These are phyloP conservation scores for Tulasnella calospora DNA, from an alignment of 768 basidiomycete genomes.

Conservation along the genomic window DNA sequence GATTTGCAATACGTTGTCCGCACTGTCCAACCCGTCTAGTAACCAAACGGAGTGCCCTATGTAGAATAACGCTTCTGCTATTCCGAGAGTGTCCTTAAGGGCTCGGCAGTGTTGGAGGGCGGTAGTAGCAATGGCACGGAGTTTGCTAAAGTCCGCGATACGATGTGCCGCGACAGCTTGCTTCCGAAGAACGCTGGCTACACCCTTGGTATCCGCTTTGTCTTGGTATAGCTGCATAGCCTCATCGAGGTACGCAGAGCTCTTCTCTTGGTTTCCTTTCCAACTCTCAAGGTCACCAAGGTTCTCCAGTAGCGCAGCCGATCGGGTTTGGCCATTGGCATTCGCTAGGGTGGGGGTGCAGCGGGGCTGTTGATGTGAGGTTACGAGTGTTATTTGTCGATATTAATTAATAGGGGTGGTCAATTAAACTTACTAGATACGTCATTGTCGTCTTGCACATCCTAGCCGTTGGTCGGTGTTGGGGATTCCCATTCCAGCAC, in stretches of 20 bases:
- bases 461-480: neutral
- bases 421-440: neutral
- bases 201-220: neutral
- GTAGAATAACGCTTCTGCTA: neutral
- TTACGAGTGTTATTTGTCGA: neutral
- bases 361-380: neutral
- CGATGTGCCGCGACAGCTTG: neutral
- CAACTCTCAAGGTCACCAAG: neutral
- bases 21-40: neutral
- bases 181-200: neutral
- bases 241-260: neutral
- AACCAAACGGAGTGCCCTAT: neutral
- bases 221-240: neutral
- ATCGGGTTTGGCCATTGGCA: neutral
- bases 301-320: neutral
- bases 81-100: neutral
- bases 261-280: neutral
- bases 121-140: neutral
- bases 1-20: neutral
- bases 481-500: neutral
- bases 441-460: neutral
- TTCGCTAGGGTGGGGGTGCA: neutral
- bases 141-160: neutral
- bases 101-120: neutral
- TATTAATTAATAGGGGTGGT: neutral